Evolutionary conservation across 345 rosid genomes (phyloP), one percentile per base, ranked within the genome.

Genomic region (Lepidium didymum): DNA sequence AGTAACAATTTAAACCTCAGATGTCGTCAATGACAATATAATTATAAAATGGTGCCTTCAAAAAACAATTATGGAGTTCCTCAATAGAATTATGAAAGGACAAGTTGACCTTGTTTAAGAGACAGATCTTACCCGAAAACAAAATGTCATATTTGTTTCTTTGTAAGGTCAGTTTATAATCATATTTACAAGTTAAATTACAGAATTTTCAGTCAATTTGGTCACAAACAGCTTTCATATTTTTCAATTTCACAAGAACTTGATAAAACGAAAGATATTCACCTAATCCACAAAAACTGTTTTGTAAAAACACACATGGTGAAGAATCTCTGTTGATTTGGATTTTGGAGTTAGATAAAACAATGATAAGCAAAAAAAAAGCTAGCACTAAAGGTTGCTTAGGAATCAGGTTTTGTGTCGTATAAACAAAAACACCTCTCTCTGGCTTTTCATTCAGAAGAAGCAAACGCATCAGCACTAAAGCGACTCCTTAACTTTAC

Each of bases 381-480:
- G 25, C n/a, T 49, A 35, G 29, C 40, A 60, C 44, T 3, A 27
- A n/a, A 68, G 38, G 27, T 74, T 74, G 78, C 78, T 61, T 74
- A 74, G 74, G 78, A 61, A 74, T 74, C 73, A 74, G 61, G 69
- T 62, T 54, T 61, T 27, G 38, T 36, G 3, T 59, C 6, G 8
- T 58, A 51, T 59, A 58, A 41, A 73, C 12, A 51, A 52, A 31
- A 52, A 35, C 15, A 25, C 38, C 33, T 43, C 78, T 61, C 73
- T 74, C 58, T 46, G 40, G 57, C 69, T 74, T 68, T 68, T 61
- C 74, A 67, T 44, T 61, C 69, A 68, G 58, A 15, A 67, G 64
- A 74, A 68, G 68, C 74, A 74, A 74, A 53, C 73, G 29, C 78
- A 67, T 61, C 73, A 56, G 65, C 58, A 61, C 68, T 60, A 74